phyloP scores from a whole-genome alignment of 2,329 filamentous ascomycete species.

The Bipolaris oryzae region DNA sequence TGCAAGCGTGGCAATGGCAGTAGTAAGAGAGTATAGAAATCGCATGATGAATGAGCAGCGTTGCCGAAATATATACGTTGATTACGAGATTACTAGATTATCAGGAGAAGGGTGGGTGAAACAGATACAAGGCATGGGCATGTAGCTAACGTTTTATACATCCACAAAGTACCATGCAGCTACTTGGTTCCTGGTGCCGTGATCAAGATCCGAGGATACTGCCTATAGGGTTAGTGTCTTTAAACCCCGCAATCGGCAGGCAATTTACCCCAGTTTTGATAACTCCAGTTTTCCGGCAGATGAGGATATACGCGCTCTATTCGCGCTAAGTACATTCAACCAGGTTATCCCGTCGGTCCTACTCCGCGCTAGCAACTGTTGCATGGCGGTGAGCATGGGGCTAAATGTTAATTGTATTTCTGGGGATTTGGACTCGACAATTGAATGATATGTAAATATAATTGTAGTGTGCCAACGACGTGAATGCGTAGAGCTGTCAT shows the following conservation, averaged over 20 bases:
- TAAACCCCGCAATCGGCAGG: constrained; percentile 1
- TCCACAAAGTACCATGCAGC: not conserved
- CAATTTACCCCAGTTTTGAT: not conserved
- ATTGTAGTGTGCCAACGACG: not conserved
- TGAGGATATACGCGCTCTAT: not conserved
- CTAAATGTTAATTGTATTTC: not conserved
- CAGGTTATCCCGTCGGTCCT: not conserved
- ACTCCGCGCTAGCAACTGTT: not conserved
- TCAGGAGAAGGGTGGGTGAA: not conserved
- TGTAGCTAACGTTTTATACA: not conserved
- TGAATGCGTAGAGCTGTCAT: not conserved
- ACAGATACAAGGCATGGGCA: not conserved
- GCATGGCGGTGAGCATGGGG: not conserved
- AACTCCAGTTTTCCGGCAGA: not conserved
- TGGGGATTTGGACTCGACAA: not conserved
- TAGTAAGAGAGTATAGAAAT: constrained; percentile 12
- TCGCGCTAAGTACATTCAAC: not conserved
- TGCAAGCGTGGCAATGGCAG: constrained; percentile 9
- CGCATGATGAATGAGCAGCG: constrained; percentile 15
- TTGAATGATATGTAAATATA: not conserved
- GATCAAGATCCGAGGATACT: not conserved
- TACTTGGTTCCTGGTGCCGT: not conserved
- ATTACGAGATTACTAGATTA: not conserved
- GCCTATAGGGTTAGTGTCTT: not conserved
- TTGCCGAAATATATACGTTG: not conserved